These are phyloP conservation scores for Trametes gibbosa DNA, from an alignment of 768 basidiomycete genomes.

Conservation along the genomic window DNA sequence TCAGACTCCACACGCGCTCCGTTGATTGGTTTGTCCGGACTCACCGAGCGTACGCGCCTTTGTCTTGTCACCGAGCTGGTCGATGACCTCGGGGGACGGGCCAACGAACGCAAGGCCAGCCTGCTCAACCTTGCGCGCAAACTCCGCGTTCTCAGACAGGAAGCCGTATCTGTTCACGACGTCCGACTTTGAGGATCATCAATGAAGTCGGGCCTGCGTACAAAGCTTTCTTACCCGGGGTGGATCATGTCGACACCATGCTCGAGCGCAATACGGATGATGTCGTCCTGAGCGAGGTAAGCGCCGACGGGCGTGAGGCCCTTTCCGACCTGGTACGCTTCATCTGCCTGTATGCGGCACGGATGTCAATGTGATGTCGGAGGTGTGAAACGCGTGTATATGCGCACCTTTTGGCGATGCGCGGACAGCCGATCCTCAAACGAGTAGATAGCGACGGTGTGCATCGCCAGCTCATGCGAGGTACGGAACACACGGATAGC, in stretches of 20 bases:
- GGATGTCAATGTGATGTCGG: neutral
- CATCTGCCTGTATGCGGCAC: conserved; percentile 69
- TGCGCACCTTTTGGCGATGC: conserved; percentile 88
- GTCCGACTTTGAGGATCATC: conserved; percentile 13
- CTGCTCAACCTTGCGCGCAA: conserved; percentile 97
- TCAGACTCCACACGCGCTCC: conserved; percentile 6
- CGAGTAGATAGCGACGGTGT: conserved; percentile 98
- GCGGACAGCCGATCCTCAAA: conserved; percentile 95
- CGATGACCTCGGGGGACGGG: conserved; percentile 93
- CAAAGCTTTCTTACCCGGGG: conserved; percentile 61
- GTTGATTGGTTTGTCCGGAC: conserved; percentile 4
- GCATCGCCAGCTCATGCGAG: conserved; percentile 98
- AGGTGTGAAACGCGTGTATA: conserved; percentile 8
- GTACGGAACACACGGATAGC: conserved; percentile 98
- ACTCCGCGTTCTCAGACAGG: conserved; percentile 93
- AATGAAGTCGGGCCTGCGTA: neutral
- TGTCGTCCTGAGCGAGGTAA: conserved; percentile 96
- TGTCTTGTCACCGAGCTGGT: conserved; percentile 97
- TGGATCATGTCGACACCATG: conserved; percentile 99
- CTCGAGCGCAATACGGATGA: conserved; percentile 93
- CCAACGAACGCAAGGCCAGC: conserved; percentile 98
- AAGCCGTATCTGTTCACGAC: conserved; percentile 77
- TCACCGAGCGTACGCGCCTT: conserved; percentile 88
- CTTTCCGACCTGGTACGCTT: conserved; percentile 97
- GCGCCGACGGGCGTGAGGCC: conserved; percentile 95